A percentile compares a stretch with the other conserved stretches of the same genome.
Conservation (phyloP, 1,284 basidiomycete genomes). For the Phlebopus sp. region DNA sequence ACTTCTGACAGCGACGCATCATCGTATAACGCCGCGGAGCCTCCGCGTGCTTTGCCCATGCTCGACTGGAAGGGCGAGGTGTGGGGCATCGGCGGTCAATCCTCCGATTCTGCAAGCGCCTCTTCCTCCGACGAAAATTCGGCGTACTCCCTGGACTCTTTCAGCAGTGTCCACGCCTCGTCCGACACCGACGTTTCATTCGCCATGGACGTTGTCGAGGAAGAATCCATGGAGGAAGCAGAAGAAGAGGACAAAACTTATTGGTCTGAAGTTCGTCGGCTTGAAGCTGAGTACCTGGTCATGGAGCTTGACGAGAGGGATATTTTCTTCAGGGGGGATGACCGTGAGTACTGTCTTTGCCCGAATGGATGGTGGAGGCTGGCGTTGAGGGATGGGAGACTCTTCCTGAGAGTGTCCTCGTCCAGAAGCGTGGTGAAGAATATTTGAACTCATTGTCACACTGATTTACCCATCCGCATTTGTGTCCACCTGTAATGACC, state of each 20-base stretch:
- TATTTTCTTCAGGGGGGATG: background rate
- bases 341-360: constrained; percentile 18
- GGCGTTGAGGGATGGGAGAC: constrained; percentile 22
- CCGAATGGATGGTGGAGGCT: constrained; percentile 27
- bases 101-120: background rate
- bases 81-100: background rate
- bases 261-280: background rate
- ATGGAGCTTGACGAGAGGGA: background rate
- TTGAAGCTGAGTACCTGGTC: background rate
- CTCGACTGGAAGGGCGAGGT: background rate
- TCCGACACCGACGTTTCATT: no score
- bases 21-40: background rate
- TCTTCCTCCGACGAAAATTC: background rate
- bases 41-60: background rate
- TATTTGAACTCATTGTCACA: no score
- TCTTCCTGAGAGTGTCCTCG: no score
- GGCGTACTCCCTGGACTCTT: no score
- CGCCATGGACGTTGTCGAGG: no score
- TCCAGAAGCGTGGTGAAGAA: no score
- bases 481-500: background rate
- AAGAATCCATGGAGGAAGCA: background rate
- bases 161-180: no score
- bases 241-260: constrained; percentile 7
- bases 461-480: background rate
- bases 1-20: background rate